A percentile compares a stretch with the other conserved stretches of the same genome.
Conservation (phyloP, 1,139 yeast species). For the Geotrichum restrictum region DNA sequence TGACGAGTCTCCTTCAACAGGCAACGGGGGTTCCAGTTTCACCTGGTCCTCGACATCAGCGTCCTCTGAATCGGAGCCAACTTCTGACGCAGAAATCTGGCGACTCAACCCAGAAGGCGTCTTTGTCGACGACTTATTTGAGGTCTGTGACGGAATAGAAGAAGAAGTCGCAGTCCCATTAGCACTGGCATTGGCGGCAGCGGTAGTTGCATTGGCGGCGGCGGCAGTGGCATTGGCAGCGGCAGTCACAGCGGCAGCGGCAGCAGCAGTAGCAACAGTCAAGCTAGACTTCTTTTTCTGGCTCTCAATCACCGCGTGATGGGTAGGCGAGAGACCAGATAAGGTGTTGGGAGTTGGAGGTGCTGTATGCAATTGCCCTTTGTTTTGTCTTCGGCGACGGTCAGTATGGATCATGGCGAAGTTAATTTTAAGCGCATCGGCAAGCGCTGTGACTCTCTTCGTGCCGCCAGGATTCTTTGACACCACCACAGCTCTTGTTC, state of each 20-base stretch:
- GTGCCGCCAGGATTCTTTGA: conserved; percentile 99
- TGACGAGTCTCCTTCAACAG: neutral
- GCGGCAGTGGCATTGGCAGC: no score
- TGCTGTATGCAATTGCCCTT: neutral
- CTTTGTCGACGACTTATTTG: conserved; percentile 1
- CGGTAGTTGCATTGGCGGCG: no score
- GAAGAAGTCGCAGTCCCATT: no score
- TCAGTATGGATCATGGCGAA: conserved; percentile 99
- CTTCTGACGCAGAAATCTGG: conserved; percentile 20
- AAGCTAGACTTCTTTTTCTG: neutral
- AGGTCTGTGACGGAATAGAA: no score
- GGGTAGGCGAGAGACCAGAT: neutral
- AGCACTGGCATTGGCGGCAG: no score
- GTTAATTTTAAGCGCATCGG: conserved; percentile 89
- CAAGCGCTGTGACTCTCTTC: conserved; percentile 93
- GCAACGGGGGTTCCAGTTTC: neutral
- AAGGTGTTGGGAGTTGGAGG: neutral
- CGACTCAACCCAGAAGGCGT: conserved; percentile 16
- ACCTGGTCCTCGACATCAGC: conserved; percentile 48
- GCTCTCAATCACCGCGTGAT: neutral
- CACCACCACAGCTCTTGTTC: conserved; percentile 78
- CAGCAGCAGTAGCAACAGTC: neutral
- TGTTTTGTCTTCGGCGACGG: conserved; percentile 82
- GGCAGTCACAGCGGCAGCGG: no score
- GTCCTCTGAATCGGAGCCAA: conserved; percentile 40